Conservation (phyloP, 2,329 filamentous ascomycete species). For the Colletotrichum scovillei region DNA sequence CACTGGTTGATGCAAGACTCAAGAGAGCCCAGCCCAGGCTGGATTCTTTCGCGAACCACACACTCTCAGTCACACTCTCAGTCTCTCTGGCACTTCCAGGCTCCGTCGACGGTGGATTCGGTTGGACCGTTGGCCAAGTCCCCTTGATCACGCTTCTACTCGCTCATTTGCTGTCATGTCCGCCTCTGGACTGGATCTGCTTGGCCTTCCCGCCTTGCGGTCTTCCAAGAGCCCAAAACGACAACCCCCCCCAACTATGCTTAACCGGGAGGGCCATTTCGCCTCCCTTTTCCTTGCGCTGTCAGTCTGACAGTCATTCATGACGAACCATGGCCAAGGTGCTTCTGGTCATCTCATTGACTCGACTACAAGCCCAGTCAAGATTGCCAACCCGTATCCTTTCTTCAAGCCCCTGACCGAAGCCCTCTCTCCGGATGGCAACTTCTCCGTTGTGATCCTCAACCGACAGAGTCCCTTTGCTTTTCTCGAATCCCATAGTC, state of each 20-base stretch:
- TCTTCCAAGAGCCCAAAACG: not conserved
- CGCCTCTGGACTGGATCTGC: slow-evolving; percentile 8
- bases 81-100: slow-evolving; percentile 13
- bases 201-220: slow-evolving; percentile 16
- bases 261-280: slow-evolving; percentile 31
- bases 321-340: not conserved
- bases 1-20: not conserved
- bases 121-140: slow-evolving; percentile 13
- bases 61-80: not conserved
- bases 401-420: not conserved
- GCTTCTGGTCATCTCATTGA: slow-evolving; percentile 7
- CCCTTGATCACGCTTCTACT: not conserved
- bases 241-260: slow-evolving; percentile 1
- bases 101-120: slow-evolving; percentile 23
- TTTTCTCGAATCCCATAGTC: not conserved
- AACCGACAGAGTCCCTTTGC: not conserved
- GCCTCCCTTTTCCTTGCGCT: slow-evolving; percentile 28
- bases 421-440: slow-evolving; percentile 1
- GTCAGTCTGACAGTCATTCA: not conserved
- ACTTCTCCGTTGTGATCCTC: slow-evolving; percentile 8
- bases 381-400: slow-evolving; percentile 16
- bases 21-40: slow-evolving; percentile 6
- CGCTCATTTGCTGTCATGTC: not conserved
- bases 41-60: not conserved
- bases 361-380: slow-evolving; percentile 4